Evolutionary conservation across 257 asterid genomes (phyloP).

Genomic region (Jacaranda mimosifolia): DNA sequence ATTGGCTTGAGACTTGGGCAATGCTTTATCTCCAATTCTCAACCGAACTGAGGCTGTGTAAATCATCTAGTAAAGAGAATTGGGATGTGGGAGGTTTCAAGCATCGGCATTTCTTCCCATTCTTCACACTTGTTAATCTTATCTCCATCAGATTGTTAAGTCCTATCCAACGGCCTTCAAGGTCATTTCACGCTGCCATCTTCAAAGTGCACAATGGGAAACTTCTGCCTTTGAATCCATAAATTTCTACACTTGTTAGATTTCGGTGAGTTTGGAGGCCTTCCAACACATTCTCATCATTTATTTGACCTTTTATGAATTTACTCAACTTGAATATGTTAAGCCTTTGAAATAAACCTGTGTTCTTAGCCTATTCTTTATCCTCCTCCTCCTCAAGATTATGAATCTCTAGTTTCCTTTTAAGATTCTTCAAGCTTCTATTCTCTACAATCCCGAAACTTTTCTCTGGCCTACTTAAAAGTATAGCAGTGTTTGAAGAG

Average conservation of each 20-base stretch:
- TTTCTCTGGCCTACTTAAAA: neutral
- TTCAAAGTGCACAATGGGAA: conserved; percentile 37
- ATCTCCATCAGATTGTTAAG: conserved; percentile 28
- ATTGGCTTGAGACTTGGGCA: conserved; percentile 8
- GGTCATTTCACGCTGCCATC: neutral
- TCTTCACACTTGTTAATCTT: neutral
- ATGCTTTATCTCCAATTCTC: too few relatives aligned
- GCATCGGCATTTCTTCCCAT: conserved; percentile 19
- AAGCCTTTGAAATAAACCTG: neutral
- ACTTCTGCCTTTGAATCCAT: conserved; percentile 16
- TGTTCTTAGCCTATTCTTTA: neutral
- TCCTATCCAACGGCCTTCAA: neutral
- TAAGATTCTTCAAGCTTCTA: neutral
- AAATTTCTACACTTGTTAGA: neutral
- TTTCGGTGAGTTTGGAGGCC: conserved; percentile 44
- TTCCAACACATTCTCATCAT: conserved; percentile 39
- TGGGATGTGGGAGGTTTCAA: conserved; percentile 39
- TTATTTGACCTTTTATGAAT: neutral
- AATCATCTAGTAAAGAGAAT: neutral
- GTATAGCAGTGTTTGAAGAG: neutral
- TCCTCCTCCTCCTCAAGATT: neutral
- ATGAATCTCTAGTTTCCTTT: neutral
- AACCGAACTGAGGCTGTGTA: too few relatives aligned
- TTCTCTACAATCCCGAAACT: neutral
- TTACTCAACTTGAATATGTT: conserved; percentile 16